Base-by-base conservation (phyloP, 805 yeast species). In the Yarrowia divulgata region DNA sequence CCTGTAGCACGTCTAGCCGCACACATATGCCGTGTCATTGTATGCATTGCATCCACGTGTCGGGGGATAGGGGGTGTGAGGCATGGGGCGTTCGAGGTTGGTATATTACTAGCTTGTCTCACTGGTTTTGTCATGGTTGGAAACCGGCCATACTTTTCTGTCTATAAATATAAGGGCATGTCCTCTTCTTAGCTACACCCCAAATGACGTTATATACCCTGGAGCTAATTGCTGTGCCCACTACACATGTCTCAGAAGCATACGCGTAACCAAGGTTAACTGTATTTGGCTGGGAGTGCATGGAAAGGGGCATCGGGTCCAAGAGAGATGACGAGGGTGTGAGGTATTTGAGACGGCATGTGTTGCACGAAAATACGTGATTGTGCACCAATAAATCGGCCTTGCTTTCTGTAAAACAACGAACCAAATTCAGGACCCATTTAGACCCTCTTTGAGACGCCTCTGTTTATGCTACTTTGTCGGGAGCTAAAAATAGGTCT, bases 251-350 rank as follows among this genome's bases (percentile, higher is more conserved):
- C 60, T 54, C 45, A 54, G 60, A 23, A 54, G 60, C 60, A 54
- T 54, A 54, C 60, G 60, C 60, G 60, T 54, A 37, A 35, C 58
- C 60, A 54, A 54, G 60, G 60, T 39, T 54, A 54, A 54, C 60
- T 54, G 35, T 54, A 54, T 54, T 54, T 39, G 45, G 12, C 35
- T 54, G 60, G 60, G 60, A 39, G 35, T 54, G 60, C 60, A 54
- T 37, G 60, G 60, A 39, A 54, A 54, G 60, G 60, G 60, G 60
- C 35, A 39, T 54, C 43, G 58, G 45, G 29, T 23, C 18, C n/a
- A 50, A 35, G 58, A 54, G 60, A 23, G 29, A 23, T 19, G 43
- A 18, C 18, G 34, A 19, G 12, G 23, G 54, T 10, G 34, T 54
- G 55, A 14, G 37, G 29, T 35, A 18, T 52, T 52, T 52, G 42